Base-by-base conservation (phyloP, 768 basidiomycete species). In the Collybiopsis confluens region DNA sequence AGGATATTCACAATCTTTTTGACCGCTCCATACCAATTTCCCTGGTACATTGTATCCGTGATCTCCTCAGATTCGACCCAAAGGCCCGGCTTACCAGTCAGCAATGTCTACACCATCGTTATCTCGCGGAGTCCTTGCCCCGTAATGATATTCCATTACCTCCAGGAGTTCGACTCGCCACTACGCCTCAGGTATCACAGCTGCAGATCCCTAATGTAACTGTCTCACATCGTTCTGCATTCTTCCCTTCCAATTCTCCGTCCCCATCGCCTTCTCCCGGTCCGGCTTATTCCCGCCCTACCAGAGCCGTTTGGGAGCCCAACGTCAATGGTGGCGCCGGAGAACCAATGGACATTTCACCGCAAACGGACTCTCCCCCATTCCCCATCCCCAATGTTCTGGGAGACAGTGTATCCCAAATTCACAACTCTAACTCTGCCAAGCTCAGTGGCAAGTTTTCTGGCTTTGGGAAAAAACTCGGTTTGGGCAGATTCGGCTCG, bases 11-110 rank as follows among this genome's bases (percentile, higher is more conserved):
- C 47, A 73, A 82, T 2, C 79, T 90, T 13, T 98, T 98, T 63
- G 88, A 90, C 54, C 81, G 79, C 53, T 80, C 72, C 10, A 83
- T 94, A 20, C 93, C 95, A 3, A 70, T 78, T 49, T 90, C 83
- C 30, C 77, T 99, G 47, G 76, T 99, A 63, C 86, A 97, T 63
- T 95, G 92, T 70, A 97, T 99, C 64, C 78, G 84, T 45, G 92
- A 96, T 64, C 77, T 98, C 15, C 81, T 99, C 56, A 88, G 85
- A 62, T 98, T 97, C 70, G 92, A 98, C 62, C 95, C 97, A 23
- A 84, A 85, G 37, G 75, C 79, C 45, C 88, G 97, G 26, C 75
- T 98, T 45, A 97, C 94, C 1, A 88, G 91, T 54, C 79, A 79
- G 45, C 82, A 95, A 65, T 96, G 94, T 66, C 73, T 97, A 57